These are phyloP conservation scores for Elaeis oleifera DNA, from an alignment of 202 grass and related monocot genomes.

Conservation along the genomic window DNA sequence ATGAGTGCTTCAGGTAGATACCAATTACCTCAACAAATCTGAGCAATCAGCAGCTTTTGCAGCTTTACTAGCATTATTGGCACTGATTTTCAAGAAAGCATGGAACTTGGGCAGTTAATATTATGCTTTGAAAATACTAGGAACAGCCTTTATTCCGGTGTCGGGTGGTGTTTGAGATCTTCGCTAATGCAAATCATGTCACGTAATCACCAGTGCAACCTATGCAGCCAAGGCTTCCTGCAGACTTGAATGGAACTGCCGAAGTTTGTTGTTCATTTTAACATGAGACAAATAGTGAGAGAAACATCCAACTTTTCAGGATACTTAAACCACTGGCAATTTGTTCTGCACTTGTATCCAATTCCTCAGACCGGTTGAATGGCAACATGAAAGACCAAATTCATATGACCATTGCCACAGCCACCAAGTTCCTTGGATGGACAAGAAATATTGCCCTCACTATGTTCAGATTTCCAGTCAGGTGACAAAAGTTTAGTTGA, in stretches of 20 bases:
- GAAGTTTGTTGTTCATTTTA: conserved; percentile 44
- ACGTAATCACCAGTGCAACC: too few relatives aligned
- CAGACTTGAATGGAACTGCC: conserved; percentile 25
- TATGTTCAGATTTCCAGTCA: conserved; percentile 48
- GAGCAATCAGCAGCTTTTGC: conserved; percentile 1
- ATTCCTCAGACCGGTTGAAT: conserved; percentile 40
- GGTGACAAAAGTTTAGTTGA: conserved; percentile 34
- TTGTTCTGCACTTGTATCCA: conserved; percentile 41
- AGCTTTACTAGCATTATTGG: not conserved
- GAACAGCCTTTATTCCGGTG: conserved; percentile 12
- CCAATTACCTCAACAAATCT: not conserved
- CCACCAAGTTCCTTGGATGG: conserved; percentile 75
- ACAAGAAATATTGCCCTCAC: conserved; percentile 58
- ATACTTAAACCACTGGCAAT: conserved; percentile 44
- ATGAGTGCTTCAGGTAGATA: not conserved
- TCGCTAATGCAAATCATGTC: too few relatives aligned
- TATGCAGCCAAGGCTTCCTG: conserved; percentile 40
- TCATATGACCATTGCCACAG: conserved; percentile 49
- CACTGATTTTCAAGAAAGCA: too few relatives aligned
- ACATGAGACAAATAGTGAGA: conserved; percentile 25
- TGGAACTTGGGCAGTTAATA: too few relatives aligned
- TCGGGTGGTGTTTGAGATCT: too few relatives aligned
- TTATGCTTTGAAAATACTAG: too few relatives aligned
- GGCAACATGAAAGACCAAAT: conserved; percentile 53
- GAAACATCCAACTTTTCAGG: conserved; percentile 38